Percentiles rank a stretch among this genome's conserved stretches.
These are phyloP conservation scores for Colletotrichum magnum DNA, from an alignment of 2,329 filamentous ascomycete species.

Conservation along the genomic window DNA sequence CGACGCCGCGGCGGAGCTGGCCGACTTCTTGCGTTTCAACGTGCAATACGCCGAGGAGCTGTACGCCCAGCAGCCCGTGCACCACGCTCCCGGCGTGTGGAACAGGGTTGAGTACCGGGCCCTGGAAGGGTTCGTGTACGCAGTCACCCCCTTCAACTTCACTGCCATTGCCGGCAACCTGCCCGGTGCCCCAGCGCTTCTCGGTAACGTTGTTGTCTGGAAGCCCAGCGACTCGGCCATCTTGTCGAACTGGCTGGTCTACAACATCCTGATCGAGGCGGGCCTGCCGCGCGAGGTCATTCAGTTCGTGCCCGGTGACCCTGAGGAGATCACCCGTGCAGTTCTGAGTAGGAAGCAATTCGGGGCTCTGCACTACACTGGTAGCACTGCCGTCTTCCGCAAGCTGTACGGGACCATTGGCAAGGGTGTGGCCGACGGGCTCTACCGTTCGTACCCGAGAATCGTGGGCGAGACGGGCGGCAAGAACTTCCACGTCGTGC, in stretches of 20 bases:
- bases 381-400: conserved; percentile 92
- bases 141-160: conserved; percentile 96
- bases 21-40: conserved; percentile 94
- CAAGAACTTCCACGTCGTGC: conserved; percentile 93
- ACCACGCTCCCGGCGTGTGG: conserved; percentile 89
- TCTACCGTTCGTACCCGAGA: conserved; percentile 87
- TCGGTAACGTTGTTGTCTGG: conserved; percentile 97
- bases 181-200: conserved; percentile 83
- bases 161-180: conserved; percentile 94
- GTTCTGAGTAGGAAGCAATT: conserved; percentile 85
- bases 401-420: conserved; percentile 90
- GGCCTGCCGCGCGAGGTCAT: conserved; percentile 91
- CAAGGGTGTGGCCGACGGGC: conserved; percentile 82
- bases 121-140: conserved; percentile 95
- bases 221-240: conserved; percentile 94
- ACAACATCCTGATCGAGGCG: conserved; percentile 91
- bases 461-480: conserved; percentile 93
- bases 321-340: conserved; percentile 84
- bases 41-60: conserved; percentile 94
- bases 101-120: conserved; percentile 92
- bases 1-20: conserved; percentile 91
- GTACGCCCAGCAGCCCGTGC: conserved; percentile 87
- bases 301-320: conserved; percentile 92
- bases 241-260: conserved; percentile 90
- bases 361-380: conserved; percentile 94